Conservation (phyloP, 441 rosid species). For the Populus hybrid region DNA sequence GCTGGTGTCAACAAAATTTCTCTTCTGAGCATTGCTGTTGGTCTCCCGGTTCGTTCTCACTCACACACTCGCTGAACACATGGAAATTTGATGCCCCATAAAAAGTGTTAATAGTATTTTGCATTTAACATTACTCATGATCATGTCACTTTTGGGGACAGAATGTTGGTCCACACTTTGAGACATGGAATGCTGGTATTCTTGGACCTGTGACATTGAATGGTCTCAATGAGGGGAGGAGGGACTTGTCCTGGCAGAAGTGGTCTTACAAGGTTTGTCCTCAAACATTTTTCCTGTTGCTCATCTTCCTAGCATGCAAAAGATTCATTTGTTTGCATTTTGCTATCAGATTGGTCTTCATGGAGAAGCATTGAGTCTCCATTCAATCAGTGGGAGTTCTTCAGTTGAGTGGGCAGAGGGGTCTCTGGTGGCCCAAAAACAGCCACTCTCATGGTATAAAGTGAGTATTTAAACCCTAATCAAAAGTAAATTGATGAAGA, state of each 20-base stretch:
- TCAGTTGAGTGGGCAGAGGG: conserved; percentile 91
- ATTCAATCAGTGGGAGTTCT: conserved; percentile 80
- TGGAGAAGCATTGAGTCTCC: conserved; percentile 89
- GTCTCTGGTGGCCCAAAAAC: conserved; percentile 66
- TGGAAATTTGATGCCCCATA: not conserved
- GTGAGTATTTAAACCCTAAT: conserved; percentile 37
- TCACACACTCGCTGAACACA: not conserved
- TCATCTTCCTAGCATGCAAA: not conserved
- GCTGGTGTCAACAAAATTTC: conserved; percentile 81
- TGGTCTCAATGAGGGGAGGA: conserved; percentile 75
- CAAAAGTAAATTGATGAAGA: not conserved
- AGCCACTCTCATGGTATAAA: conserved; percentile 92
- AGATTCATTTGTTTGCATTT: conserved; percentile 14
- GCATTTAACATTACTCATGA: conserved; percentile 4
- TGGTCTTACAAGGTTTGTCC: conserved; percentile 86
- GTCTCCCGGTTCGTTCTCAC: conserved; percentile 71
- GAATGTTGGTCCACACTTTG: conserved; percentile 98
- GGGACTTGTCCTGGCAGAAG: conserved; percentile 94
- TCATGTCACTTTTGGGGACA: conserved; percentile 29
- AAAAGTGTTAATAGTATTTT: not conserved
- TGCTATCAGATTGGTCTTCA: conserved; percentile 72
- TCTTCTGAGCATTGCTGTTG: conserved; percentile 87
- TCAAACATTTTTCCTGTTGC: not conserved
- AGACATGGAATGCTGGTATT: conserved; percentile 95
- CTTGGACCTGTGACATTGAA: conserved; percentile 84